Evolutionary conservation across 805 yeast genomes (phyloP).

Genomic region (Lipomyces yamadae): DNA sequence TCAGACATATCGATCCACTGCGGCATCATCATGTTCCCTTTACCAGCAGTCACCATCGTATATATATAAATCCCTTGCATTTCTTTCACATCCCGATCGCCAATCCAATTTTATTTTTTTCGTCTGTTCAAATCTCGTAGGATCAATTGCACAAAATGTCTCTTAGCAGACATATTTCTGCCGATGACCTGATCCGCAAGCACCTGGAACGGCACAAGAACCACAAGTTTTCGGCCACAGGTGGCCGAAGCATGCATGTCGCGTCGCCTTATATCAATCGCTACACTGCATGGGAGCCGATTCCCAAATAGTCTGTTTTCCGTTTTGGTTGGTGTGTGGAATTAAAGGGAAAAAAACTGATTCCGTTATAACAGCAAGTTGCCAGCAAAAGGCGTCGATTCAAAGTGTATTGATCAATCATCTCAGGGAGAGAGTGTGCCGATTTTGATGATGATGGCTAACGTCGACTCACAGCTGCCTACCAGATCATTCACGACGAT

Average conservation of each 20-base stretch:
- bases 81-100: no score
- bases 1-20: no score
- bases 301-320: conserved; percentile 25
- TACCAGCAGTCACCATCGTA: no score
- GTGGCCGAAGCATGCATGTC: conserved; percentile 8
- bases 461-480: conserved; percentile 49
- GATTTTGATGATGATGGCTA: neutral
- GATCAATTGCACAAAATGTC: neutral
- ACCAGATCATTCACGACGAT: conserved; percentile 70
- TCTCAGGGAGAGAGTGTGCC: neutral
- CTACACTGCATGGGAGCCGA: conserved; percentile 34
- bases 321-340: neutral
- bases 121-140: no score
- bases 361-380: conserved; percentile 14
- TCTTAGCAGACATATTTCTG: conserved; percentile 49
- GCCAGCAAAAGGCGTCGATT: conserved; percentile 31
- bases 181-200: conserved; percentile 47
- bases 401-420: conserved; percentile 14
- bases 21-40: no score
- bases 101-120: no score
- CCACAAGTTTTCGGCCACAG: conserved; percentile 4
- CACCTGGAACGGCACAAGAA: conserved; percentile 5
- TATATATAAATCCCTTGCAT: no score
- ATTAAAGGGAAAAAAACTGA: neutral
- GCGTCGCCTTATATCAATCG: conserved; percentile 36